Conservation (phyloP, 352 stramenopile species). For the Globisporangium cylindrosporum region DNA sequence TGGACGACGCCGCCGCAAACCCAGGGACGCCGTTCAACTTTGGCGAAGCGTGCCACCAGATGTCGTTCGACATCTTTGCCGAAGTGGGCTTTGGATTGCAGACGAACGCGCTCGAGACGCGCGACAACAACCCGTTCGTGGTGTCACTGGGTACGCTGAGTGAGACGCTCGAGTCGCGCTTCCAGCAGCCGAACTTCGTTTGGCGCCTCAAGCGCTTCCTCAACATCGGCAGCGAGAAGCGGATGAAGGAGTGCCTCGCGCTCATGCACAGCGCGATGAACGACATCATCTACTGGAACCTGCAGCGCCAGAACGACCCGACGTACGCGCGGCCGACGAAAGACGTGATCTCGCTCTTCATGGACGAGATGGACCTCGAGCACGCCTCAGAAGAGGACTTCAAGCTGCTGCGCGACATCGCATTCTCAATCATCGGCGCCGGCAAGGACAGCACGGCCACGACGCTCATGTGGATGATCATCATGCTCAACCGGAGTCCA, state of each 20-base stretch:
- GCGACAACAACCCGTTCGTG: slow-evolving; percentile 43
- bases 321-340: slow-evolving; percentile 10
- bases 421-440: slow-evolving; percentile 52
- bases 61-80: slow-evolving; percentile 53
- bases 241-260: slow-evolving; percentile 32
- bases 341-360: slow-evolving; percentile 30
- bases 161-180: slow-evolving; percentile 17
- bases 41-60: slow-evolving; percentile 37
- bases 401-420: slow-evolving; percentile 41
- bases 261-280: slow-evolving; percentile 45
- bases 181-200: slow-evolving; percentile 33
- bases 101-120: slow-evolving; percentile 36
- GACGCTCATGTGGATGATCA: slow-evolving; percentile 52
- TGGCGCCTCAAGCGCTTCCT: slow-evolving; percentile 41
- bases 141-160: slow-evolving; percentile 2
- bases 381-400: background rate
- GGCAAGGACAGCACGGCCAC: slow-evolving; percentile 59
- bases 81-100: slow-evolving; percentile 49
- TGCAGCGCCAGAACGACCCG: slow-evolving; percentile 22
- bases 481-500: slow-evolving; percentile 36
- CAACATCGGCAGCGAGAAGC: slow-evolving; percentile 34
- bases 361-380: slow-evolving; percentile 6
- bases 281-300: slow-evolving; percentile 47
- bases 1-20: slow-evolving; percentile 12
- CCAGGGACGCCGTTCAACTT: slow-evolving; percentile 10